A percentile compares a stretch with the other conserved stretches of the same genome.
phyloP scores from a whole-genome alignment of 257 asterid species.

The Solanum virginianum region DNA sequence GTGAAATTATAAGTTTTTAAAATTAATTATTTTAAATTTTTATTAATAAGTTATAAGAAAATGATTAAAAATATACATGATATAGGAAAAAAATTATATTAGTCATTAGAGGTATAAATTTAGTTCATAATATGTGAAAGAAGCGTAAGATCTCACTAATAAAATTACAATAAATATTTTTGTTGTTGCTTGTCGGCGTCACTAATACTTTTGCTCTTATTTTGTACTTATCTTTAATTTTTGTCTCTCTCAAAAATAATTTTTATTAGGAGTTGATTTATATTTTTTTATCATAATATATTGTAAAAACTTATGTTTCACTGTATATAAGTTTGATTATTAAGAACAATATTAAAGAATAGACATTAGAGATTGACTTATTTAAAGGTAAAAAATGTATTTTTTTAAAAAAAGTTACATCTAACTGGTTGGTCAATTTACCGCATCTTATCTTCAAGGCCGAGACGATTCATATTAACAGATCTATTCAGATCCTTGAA shows the following conservation, averaged over 20 bases:
- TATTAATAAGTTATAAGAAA: no score
- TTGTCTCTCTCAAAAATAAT: neutral
- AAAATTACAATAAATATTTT: no score
- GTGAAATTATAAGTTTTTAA: neutral
- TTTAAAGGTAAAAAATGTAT: neutral
- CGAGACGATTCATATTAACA: neutral
- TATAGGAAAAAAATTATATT: neutral
- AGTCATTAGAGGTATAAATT: no score
- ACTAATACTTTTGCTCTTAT: neutral
- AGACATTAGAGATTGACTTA: neutral
- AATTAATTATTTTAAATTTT: no score
- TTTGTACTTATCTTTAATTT: neutral
- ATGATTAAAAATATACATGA: neutral
- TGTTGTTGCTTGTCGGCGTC: no score
- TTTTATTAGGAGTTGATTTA: neutral
- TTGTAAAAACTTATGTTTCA: neutral
- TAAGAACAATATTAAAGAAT: neutral
- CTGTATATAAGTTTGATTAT: neutral
- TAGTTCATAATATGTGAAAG: neutral
- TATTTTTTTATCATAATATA: neutral
- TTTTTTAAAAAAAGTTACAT: accelerated
- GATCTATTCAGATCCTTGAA: neutral
- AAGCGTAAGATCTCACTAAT: no score
- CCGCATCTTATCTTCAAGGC: neutral
- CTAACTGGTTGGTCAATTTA: neutral